Conservation (phyloP, 768 basidiomycete species). For the Tricholomella constricta region DNA sequence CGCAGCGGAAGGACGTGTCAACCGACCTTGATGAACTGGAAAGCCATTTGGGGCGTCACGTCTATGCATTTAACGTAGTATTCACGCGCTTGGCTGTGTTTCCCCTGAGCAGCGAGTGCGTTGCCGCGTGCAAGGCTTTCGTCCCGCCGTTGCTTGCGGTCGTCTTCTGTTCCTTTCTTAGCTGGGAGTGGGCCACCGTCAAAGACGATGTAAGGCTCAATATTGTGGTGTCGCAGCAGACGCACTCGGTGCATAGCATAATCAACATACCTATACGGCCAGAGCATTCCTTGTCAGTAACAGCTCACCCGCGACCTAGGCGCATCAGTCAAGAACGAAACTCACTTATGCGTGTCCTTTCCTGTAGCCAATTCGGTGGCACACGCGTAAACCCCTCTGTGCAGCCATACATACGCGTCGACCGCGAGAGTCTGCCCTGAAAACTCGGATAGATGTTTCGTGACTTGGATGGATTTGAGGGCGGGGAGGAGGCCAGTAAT, state of each 20-base stretch:
- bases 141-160: constrained; percentile 72
- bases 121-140: constrained; percentile 78
- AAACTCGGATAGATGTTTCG: constrained; percentile 78
- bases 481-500: constrained; percentile 89
- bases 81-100: constrained; percentile 80
- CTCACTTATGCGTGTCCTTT: constrained; percentile 80
- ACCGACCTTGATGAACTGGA: constrained; percentile 90
- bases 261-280: constrained; percentile 77
- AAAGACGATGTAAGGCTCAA: constrained; percentile 91
- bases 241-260: constrained; percentile 94
- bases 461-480: constrained; percentile 85
- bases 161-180: constrained; percentile 86
- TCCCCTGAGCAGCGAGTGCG: constrained; percentile 74
- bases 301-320: not conserved
- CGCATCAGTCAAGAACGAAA: constrained; percentile 10
- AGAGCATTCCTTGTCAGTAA: not conserved
- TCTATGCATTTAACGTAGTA: constrained; percentile 90
- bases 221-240: constrained; percentile 79
- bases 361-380: constrained; percentile 89
- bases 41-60: constrained; percentile 97
- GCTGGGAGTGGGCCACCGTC: constrained; percentile 96
- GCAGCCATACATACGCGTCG: constrained; percentile 95
- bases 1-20: not conserved
- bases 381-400: constrained; percentile 87
- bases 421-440: constrained; percentile 85